Evolutionary conservation across 345 rosid species (phyloP), one percentile per base, ranked within the genome.

Genomic region (Firmiana major): DNA sequence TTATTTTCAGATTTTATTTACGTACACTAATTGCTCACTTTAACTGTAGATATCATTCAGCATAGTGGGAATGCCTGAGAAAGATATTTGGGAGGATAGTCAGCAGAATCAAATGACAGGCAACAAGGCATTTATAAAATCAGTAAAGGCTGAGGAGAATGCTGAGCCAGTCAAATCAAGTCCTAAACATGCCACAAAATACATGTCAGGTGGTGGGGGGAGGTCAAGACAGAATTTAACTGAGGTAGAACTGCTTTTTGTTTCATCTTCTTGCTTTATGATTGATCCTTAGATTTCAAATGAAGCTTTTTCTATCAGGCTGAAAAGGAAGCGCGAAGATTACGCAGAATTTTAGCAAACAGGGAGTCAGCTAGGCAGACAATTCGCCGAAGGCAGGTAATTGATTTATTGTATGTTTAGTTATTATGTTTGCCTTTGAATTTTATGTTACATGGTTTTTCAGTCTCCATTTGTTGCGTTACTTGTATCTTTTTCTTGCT

Each of bases 291-390:
- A 73, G 21, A 8, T 38, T 78, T 19, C 54, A 57, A 42, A 57
- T 83, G 74, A 71, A 63, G 66, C 43, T 45, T 67, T 74, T 19
- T 57, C n/a, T 53, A 42, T 74, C 79, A 95, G 99, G 94, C 90
- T 82, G 99, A 91, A 78, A 90, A 89, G 85, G 99, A 93, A 84
- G 94, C 77, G 9, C 88, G 96, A 62, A 90, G 93, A 78, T 81
- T 91, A 38, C 88, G 91, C 49, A 85, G 99, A 84, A 85, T 95
- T 73, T 84, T 93, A 78, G 99, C 98, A 71, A 95, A 95, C 80
- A 90, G 99, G 83, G 99, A 95, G 80, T 93, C 98, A 24, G 99
- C 99, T n/a, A 89, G 99, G 81, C 99, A 91, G 76, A 93, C 99
- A 0, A 95, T 95, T 83, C 90, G 90, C 6, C 91, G 98, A 9